Percentiles rank a stretch among this genome's conserved stretches.
phyloP scores from a whole-genome alignment of 768 basidiomycete genomes.

The Tricholomella constricta region DNA sequence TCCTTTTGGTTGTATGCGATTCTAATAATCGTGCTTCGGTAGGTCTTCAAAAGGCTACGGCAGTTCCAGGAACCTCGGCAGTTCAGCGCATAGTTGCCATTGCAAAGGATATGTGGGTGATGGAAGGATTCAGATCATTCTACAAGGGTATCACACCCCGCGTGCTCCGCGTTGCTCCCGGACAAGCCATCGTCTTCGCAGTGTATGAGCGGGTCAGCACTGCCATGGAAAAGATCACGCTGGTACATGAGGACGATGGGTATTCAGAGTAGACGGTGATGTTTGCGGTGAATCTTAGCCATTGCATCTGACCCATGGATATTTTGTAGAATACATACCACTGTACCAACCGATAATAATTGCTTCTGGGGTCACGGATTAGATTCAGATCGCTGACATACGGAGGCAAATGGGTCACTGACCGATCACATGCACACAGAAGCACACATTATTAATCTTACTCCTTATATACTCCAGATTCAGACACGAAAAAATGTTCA shows the following conservation, averaged over 20 bases:
- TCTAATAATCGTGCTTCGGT: conserved; percentile 4
- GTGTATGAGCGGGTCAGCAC: conserved; percentile 90
- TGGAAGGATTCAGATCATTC: conserved; percentile 87
- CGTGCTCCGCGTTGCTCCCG: conserved; percentile 94
- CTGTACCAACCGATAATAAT: neutral
- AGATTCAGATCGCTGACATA: neutral
- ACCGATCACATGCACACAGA: neutral
- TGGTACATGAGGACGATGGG: conserved; percentile 55
- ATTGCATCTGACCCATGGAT: neutral
- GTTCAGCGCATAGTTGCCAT: conserved; percentile 79
- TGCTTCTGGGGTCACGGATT: neutral
- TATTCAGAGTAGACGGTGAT: conserved; percentile 60
- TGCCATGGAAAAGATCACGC: conserved; percentile 69
- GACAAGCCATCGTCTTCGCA: conserved; percentile 95
- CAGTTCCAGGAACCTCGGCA: conserved; percentile 72
- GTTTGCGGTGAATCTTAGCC: neutral
- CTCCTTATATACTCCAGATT: neutral
- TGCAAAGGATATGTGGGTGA: conserved; percentile 89
- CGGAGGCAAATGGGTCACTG: neutral
- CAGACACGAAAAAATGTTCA: neutral
- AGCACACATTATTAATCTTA: too few relatives aligned
- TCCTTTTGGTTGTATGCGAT: neutral
- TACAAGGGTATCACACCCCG: conserved; percentile 99
- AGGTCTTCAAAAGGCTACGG: conserved; percentile 87
- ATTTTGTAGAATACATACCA: conserved; percentile 1